Evolutionary conservation across 2,329 filamentous ascomycete species (phyloP).

Genomic region (Aspergillus piperis): DNA sequence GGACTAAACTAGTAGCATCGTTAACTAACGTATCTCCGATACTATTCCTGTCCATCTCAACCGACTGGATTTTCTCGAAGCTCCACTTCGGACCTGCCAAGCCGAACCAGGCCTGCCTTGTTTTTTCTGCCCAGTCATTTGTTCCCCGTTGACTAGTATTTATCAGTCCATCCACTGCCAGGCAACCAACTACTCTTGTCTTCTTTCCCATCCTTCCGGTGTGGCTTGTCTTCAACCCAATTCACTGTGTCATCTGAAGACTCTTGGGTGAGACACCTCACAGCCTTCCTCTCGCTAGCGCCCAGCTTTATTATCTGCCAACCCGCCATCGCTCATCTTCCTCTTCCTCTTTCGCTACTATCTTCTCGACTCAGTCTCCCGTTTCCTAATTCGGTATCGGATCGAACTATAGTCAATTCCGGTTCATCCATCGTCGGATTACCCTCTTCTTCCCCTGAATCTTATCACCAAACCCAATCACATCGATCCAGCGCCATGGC

Average conservation of each 20-base stretch:
- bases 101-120: conserved; percentile 1
- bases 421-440: background rate
- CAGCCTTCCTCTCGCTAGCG: background rate
- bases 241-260: too few species aligned
- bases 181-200: too few species aligned
- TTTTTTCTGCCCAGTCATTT: background rate
- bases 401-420: background rate
- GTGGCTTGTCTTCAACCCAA: too few species aligned
- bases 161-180: background rate
- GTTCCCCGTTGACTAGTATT: background rate
- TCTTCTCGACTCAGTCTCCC: background rate
- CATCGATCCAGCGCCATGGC: conserved; percentile 10
- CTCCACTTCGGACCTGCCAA: conserved; percentile 6
- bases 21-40: too few species aligned
- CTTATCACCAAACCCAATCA: background rate
- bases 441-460: background rate
- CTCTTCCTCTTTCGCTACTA: background rate
- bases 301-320: background rate
- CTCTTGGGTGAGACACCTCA: too few species aligned
- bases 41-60: background rate
- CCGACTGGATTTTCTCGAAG: too few species aligned
- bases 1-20: too few species aligned
- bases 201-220: too few species aligned
- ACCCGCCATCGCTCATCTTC: background rate
- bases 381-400: background rate